These are phyloP conservation scores for Ogataea angusta DNA, from an alignment of 805 yeast species.

Conservation along the genomic window DNA sequence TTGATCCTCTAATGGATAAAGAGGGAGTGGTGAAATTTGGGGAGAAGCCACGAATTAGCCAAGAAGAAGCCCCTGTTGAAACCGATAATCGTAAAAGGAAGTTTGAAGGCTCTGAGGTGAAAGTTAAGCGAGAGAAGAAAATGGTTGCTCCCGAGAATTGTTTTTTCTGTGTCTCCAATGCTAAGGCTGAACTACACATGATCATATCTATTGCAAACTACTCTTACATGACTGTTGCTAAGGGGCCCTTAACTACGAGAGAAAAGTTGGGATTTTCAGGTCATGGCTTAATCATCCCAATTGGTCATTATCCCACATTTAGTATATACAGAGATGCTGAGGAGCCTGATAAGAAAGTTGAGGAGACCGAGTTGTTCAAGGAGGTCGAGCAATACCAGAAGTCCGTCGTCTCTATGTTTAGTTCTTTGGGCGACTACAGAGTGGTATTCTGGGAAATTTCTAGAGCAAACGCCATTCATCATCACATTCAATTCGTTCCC, in stretches of 20 bases:
- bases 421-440: constrained; percentile 36
- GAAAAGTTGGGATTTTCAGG: constrained; percentile 59
- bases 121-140: constrained; percentile 29
- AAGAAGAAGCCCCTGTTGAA: neutral
- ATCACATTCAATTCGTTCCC: constrained; percentile 75
- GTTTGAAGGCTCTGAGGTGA: neutral
- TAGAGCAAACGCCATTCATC: constrained; percentile 62
- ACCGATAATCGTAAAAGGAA: constrained; percentile 1
- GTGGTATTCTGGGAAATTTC: constrained; percentile 71
- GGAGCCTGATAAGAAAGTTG: constrained; percentile 22
- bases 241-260: constrained; percentile 74
- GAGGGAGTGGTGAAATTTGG: constrained; percentile 20
- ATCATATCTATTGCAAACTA: constrained; percentile 68
- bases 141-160: constrained; percentile 59
- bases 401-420: constrained; percentile 49
- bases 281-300: constrained; percentile 77
- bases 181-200: constrained; percentile 75
- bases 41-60: constrained; percentile 2
- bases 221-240: constrained; percentile 72
- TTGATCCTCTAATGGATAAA: constrained; percentile 26
- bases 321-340: constrained; percentile 26
- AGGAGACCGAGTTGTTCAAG: constrained; percentile 33
- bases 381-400: constrained; percentile 49
- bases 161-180: constrained; percentile 81
- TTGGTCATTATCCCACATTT: constrained; percentile 60